Evolutionary conservation across 225 moss, liverwort and hornwort genomes (phyloP).

Genomic region (Thuidium tamariscinum): DNA sequence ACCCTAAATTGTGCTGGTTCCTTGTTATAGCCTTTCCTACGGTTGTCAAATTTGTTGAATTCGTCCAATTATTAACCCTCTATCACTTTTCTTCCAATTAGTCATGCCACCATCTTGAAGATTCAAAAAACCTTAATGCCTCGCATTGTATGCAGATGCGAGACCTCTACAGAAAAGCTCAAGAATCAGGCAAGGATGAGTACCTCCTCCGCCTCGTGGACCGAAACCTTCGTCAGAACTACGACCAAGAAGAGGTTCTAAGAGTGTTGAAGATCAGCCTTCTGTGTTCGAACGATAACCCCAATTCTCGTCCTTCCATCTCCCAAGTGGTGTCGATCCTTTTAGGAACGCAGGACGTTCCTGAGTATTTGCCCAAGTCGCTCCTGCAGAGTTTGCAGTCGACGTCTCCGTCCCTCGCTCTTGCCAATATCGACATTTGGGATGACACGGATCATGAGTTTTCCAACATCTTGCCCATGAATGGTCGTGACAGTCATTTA

Average conservation of each 20-base stretch:
- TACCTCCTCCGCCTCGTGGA: slow-evolving; percentile 18
- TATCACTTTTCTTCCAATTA: neutral
- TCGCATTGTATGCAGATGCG: slow-evolving; percentile 6
- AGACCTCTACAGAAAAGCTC: slow-evolving; percentile 17
- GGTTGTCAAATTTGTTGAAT: neutral
- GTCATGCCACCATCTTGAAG: neutral
- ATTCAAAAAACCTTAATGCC: neutral
- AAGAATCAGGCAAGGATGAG: slow-evolving; percentile 10
- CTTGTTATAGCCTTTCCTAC: neutral
- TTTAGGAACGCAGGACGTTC: slow-evolving; percentile 4
- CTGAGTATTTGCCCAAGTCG: slow-evolving; percentile 12
- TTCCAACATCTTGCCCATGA: neutral
- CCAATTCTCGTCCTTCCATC: slow-evolving; percentile 20
- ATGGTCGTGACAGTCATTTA: neutral
- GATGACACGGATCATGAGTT: neutral
- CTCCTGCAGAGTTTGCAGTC: slow-evolving; percentile 3
- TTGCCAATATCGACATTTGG: neutral
- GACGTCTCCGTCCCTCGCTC: neutral
- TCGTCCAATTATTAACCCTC: neutral
- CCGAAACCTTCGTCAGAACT: neutral
- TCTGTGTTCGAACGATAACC: slow-evolving; percentile 14
- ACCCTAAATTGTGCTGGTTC: neutral
- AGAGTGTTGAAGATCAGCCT: slow-evolving; percentile 18
- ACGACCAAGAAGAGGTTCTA: slow-evolving; percentile 9
- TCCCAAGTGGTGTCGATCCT: slow-evolving; percentile 26